phyloP scores from a whole-genome alignment of 2,329 filamentous ascomycete species.

The Fusarium clavum region DNA sequence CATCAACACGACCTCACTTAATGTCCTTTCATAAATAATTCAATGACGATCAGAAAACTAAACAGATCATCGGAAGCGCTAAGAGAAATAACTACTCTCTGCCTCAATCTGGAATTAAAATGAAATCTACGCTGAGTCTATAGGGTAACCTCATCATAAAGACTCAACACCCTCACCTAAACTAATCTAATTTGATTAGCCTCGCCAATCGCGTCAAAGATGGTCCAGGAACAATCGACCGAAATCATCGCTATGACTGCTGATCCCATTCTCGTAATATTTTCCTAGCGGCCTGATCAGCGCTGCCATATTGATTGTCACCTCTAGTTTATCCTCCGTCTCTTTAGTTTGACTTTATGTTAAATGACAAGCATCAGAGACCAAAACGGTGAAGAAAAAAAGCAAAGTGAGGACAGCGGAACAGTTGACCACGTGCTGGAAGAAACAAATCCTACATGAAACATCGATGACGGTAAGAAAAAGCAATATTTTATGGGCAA shows the following conservation, averaged over 20 bases:
- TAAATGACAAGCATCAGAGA: not conserved
- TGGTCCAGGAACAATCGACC: not conserved
- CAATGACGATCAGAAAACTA: too few relatives aligned
- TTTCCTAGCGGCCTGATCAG: conserved; percentile 24
- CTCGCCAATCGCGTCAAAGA: conserved; percentile 16
- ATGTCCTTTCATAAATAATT: too few relatives aligned
- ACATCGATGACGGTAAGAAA: not conserved
- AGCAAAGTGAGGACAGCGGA: not conserved
- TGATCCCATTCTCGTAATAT: conserved; percentile 6
- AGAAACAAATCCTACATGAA: not conserved
- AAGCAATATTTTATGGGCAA: not conserved
- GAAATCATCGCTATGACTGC: not conserved
- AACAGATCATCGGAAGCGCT: too few relatives aligned
- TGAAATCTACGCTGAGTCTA: not conserved
- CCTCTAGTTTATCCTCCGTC: conserved; percentile 7
- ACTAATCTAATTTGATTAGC: not conserved
- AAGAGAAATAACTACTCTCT: not conserved
- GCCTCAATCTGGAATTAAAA: not conserved
- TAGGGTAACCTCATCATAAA: conserved; percentile 11
- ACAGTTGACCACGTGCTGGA: not conserved
- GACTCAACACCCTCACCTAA: not conserved
- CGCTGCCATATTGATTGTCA: conserved; percentile 16
- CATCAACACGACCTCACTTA: not conserved
- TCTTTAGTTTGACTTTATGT: conserved; percentile 1
- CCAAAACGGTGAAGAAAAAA: not conserved